Percentiles rank a stretch among this genome's conserved stretches.
Evolutionary conservation across 2,329 filamentous ascomycete species (phyloP).

Genomic region (Bipolaris victoriae): DNA sequence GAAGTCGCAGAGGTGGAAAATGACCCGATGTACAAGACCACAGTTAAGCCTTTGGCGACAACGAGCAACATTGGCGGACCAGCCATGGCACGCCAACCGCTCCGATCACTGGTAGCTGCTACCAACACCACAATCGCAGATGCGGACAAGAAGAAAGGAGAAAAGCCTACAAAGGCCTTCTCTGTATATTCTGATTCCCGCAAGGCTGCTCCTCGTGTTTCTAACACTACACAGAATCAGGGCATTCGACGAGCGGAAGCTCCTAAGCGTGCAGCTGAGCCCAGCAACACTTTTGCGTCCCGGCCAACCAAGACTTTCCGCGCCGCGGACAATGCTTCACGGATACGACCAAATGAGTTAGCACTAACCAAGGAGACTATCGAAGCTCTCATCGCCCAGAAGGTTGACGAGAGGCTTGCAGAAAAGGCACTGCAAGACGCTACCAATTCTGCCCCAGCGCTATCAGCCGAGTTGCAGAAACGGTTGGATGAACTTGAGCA

Average conservation of each 20-base stretch:
- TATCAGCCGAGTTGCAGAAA: constrained; percentile 79
- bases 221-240: constrained; percentile 45
- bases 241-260: constrained; percentile 47
- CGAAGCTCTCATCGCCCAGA: constrained; percentile 89
- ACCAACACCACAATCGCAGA: constrained; percentile 73
- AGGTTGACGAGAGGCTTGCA: constrained; percentile 86
- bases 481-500: constrained; percentile 84
- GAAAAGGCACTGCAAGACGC: constrained; percentile 69
- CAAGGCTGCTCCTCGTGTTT: constrained; percentile 35
- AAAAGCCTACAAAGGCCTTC: constrained; percentile 82
- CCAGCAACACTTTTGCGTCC: constrained; percentile 43
- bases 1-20: constrained; percentile 96
- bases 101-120: constrained; percentile 76
- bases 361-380: constrained; percentile 69
- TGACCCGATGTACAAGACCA: constrained; percentile 74
- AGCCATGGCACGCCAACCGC: constrained; percentile 70
- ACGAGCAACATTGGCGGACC: constrained; percentile 44
- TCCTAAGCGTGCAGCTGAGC: constrained; percentile 53
- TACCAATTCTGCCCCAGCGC: constrained; percentile 54
- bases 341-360: constrained; percentile 36
- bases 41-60: constrained; percentile 47
- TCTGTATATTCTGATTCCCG: constrained; percentile 77
- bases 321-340: constrained; percentile 44
- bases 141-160: constrained; percentile 58
- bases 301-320: constrained; percentile 51